A percentile compares a stretch with the other conserved stretches of the same genome.
These are phyloP conservation scores for Viola pubescens DNA, from an alignment of 441 rosid genomes.

Conservation along the genomic window DNA sequence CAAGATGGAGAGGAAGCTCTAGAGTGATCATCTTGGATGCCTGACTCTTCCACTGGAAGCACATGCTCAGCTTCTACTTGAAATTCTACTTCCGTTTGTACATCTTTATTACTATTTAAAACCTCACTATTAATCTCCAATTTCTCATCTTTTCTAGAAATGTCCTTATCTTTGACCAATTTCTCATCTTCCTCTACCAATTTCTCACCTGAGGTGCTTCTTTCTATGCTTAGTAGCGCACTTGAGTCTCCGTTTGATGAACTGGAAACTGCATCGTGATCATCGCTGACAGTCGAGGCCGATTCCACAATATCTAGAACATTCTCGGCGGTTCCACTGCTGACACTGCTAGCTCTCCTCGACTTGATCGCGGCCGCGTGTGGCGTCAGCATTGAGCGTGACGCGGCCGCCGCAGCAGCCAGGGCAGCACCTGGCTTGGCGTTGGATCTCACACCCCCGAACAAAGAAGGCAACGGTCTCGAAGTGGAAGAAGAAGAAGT, in stretches of 20 bases:
- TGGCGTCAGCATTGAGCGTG: slow-evolving; percentile 64
- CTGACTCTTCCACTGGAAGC: too few relatives aligned
- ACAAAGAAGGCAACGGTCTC: slow-evolving; percentile 67
- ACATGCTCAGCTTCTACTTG: too few relatives aligned
- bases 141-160: slow-evolving; percentile 17
- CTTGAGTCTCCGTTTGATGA: slow-evolving; percentile 38
- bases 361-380: slow-evolving; percentile 95
- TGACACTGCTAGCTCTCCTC: slow-evolving; percentile 44
- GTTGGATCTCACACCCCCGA: slow-evolving; percentile 71
- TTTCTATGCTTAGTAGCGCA: slow-evolving; percentile 22
- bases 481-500: slow-evolving; percentile 29
- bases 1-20: slow-evolving; percentile 18
- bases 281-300: slow-evolving; percentile 29
- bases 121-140: slow-evolving; percentile 11
- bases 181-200: slow-evolving; percentile 18
- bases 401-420: slow-evolving; percentile 90
- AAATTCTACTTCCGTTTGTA: too few relatives aligned
- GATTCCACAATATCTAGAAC: slow-evolving; percentile 31
- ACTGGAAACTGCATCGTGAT: slow-evolving; percentile 28
- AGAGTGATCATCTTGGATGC: background rate
- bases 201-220: slow-evolving; percentile 24
- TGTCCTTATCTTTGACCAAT: slow-evolving; percentile 9
- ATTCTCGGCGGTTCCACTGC: slow-evolving; percentile 28
- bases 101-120: slow-evolving; percentile 11
- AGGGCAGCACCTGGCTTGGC: slow-evolving; percentile 97